Base-by-base conservation (phyloP, 768 basidiomycete genomes). In the Collybia mongolica region DNA sequence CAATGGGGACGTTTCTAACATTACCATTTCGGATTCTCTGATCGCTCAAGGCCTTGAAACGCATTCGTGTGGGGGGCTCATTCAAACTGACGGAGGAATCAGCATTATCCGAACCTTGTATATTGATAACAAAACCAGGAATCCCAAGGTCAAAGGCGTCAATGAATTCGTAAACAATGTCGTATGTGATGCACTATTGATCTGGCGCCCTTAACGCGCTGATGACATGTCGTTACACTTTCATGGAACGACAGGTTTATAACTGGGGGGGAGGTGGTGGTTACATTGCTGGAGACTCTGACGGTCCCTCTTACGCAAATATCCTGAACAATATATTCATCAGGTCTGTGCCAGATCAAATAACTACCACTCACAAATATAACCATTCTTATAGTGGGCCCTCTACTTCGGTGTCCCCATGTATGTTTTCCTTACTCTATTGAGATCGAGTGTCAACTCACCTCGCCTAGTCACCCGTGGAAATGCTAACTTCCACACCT, bases 131-230 rank as follows among this genome's bases (percentile, higher is more conserved):
- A 54, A 70, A 51, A 69, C 69, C 6, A 52, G 69, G 37, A 70
- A 70, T 46, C 69, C 69, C 12, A 70, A 70, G 41, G 69, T 70
- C 20, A 70, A 70, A 41, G 69, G 69, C 7, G 63, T 67, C 28
- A 70, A 71, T 37, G 69, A 69, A 28, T 70, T 68, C 48, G 60
- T 67, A 2, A 70, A 70, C 39, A 70, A 69, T 45, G 68, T 70
- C 23, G 69, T 70, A 53, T 37, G 61, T 55, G 32, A 32, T 12
- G 32, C 11, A 6, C 14, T 9, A 32, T 14, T 32, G 7, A 9
- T 32, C 32, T 32, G 26, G 26, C 5, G 11, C 32, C 32, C 14
- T 12, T 14, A 12, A 12, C n/a, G 22, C 5, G 22, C 12, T 19
- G 15, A 7, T 40, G 15, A 18, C 39, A 3, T 11, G 7, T 15